A percentile compares a stretch with the other conserved stretches of the same genome.
These are phyloP conservation scores for Melanogaster broomeanus DNA, from an alignment of 768 basidiomycete genomes.

Conservation along the genomic window DNA sequence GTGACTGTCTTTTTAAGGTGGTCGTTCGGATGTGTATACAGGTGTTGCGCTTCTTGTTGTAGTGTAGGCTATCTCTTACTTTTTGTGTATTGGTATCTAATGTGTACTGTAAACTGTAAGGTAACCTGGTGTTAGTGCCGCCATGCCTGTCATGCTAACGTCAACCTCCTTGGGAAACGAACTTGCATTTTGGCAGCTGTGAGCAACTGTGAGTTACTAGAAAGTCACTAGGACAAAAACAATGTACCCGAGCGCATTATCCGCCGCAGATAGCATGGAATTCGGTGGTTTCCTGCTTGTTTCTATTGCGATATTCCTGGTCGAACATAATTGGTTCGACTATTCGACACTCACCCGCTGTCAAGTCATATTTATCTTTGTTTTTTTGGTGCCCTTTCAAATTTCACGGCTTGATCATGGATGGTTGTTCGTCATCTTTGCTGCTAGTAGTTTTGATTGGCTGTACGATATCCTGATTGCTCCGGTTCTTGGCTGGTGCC, in stretches of 20 bases:
- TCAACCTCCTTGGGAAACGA: no score
- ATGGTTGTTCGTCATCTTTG: neutral
- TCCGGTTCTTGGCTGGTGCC: neutral
- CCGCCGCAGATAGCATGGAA: slow-evolving; percentile 6
- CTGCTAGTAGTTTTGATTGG: neutral
- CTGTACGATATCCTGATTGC: neutral
- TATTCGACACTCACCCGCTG: neutral
- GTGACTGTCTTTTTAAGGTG: slow-evolving; percentile 7
- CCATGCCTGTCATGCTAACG: no score
- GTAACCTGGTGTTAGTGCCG: neutral
- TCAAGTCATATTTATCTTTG: neutral
- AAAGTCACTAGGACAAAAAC: no score
- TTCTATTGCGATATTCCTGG: no score
- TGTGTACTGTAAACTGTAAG: slow-evolving; percentile 3
- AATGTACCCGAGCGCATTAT: slow-evolving; percentile 13
- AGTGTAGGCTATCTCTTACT: slow-evolving; percentile 6
- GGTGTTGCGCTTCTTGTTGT: slow-evolving; percentile 2
- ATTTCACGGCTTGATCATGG: neutral
- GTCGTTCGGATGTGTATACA: neutral
- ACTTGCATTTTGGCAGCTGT: no score
- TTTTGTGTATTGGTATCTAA: slow-evolving; percentile 22
- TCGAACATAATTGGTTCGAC: no score
- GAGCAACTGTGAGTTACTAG: no score
- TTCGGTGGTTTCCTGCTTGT: no score
- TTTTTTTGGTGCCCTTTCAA: neutral